Evolutionary conservation across 805 yeast species (phyloP), one percentile per base, ranked within the genome.

Genomic region (Barnettozyma populi): DNA sequence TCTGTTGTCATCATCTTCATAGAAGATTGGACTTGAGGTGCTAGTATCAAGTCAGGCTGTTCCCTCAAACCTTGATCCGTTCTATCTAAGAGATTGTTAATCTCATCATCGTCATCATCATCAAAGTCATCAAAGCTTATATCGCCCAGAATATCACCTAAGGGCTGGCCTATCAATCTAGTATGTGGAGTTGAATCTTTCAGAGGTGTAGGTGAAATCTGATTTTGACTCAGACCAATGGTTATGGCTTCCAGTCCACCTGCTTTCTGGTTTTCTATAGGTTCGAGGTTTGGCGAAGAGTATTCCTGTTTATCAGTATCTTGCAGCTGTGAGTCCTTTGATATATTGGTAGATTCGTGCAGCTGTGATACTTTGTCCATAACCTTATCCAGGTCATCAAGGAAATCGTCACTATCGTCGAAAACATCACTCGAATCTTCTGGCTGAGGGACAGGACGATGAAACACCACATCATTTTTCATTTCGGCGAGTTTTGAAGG

Each of bases 381-480:
- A 2, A 42, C 45, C 14, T 39, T 45, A 10, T 54, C 54, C 19
- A 53, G 29, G 10, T 53, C 55, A 36, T 51, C 50, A 46, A 58
- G 24, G 32, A 60, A 55, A n/a, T 52, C 62, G 11, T 58, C 61
- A 47, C 63, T 60, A 31, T 60, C 64, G 41, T 53, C 50, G 18
- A 57, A 51, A 10, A 52, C 29, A 36, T 57, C 62, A 47, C 58
- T 57, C 0, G 58, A 51, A 24, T 48, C 53, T 11, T 53, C 61
- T 38, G 45, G 18, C n/a, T 42, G 40, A 7, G 18, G 18, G 13
- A 4, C 8, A 27, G 10, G 10, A 13, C 25, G 40, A 19, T 11
- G 9, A 2, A 21, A 8, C 11, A 41, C 20, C 24, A 32, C 45
- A 2, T 44, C 41, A 5, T 34, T 34, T 1, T 36, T 38, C 6